Conservation (phyloP, 192 early-diverging fungal species). For the Coemansia sp. region DNA sequence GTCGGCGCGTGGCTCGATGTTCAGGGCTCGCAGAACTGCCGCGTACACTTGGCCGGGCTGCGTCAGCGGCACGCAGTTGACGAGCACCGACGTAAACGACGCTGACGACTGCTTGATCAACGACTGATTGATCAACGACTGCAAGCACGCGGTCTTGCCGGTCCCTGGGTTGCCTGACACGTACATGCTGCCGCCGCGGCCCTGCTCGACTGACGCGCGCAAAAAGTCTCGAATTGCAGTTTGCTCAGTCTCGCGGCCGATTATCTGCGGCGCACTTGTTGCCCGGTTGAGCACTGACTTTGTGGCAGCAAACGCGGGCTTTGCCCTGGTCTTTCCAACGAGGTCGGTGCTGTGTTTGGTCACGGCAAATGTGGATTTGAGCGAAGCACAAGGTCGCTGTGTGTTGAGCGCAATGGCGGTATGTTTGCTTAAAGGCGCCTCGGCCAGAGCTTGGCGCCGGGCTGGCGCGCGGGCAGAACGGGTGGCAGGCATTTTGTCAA, state of each 20-base stretch:
- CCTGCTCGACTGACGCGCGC: constrained; percentile 26
- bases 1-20: constrained; percentile 23
- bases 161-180: constrained; percentile 91
- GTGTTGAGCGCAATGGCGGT: not conserved
- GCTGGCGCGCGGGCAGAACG: constrained; percentile 22
- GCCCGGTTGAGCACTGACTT: constrained; percentile 44
- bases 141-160: constrained; percentile 87
- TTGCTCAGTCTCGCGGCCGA: constrained; percentile 48
- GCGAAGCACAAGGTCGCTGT: not conserved
- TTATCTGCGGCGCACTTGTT: constrained; percentile 47
- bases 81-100: constrained; percentile 50
- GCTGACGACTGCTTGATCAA: constrained; percentile 55
- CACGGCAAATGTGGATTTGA: constrained; percentile 37
- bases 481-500: constrained; percentile 32
- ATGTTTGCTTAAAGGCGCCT: constrained; percentile 32
- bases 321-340: not conserved
- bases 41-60: constrained; percentile 68
- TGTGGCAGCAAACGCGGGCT: constrained; percentile 28
- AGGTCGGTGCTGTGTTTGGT: constrained; percentile 27
- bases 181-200: constrained; percentile 67
- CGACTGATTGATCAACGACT: constrained; percentile 57
- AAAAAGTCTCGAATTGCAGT: constrained; percentile 36
- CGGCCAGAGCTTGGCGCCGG: constrained; percentile 33
- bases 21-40: constrained; percentile 62
- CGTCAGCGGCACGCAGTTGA: constrained; percentile 88